These are phyloP conservation scores for Myriosclerotinia duriaeana DNA, from an alignment of 2,329 filamentous ascomycete genomes.

Conservation along the genomic window DNA sequence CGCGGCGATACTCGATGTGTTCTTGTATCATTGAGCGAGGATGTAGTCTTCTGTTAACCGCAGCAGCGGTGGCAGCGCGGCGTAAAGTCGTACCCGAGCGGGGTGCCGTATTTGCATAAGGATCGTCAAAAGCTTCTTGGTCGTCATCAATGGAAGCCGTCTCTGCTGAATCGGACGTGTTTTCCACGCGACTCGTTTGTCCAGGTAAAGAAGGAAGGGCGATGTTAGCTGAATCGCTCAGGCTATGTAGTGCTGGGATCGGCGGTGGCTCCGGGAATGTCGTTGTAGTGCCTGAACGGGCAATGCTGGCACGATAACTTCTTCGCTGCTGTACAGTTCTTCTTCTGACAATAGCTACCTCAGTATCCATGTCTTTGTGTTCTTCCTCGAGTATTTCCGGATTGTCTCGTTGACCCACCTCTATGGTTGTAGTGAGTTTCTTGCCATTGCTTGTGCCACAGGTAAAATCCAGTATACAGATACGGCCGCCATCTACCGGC, in stretches of 20 bases:
- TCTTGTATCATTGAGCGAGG: slow-evolving; percentile 55
- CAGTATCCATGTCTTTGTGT: slow-evolving; percentile 69
- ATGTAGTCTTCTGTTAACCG: slow-evolving; percentile 67
- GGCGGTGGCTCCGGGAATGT: slow-evolving; percentile 29
- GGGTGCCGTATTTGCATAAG: slow-evolving; percentile 71
- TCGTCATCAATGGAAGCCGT: slow-evolving; percentile 38
- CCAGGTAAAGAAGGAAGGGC: slow-evolving; percentile 27
- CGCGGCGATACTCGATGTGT: slow-evolving; percentile 62
- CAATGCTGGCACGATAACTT: slow-evolving; percentile 49
- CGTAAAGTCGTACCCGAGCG: slow-evolving; percentile 69
- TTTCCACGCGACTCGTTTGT: slow-evolving; percentile 30
- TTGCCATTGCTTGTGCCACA: slow-evolving; percentile 58
- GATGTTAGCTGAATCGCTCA: slow-evolving; percentile 29
- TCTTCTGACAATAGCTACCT: slow-evolving; percentile 75
- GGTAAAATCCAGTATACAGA: slow-evolving; percentile 73
- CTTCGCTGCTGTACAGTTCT: slow-evolving; percentile 66
- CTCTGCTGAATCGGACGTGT: slow-evolving; percentile 30
- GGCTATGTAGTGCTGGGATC: slow-evolving; percentile 33
- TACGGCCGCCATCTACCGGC: slow-evolving; percentile 74
- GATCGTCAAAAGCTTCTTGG: slow-evolving; percentile 61
- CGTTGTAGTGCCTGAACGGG: slow-evolving; percentile 50
- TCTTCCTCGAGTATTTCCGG: slow-evolving; percentile 73
- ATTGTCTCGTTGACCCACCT: slow-evolving; percentile 65
- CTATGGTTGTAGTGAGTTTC: slow-evolving; percentile 62
- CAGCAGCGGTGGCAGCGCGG: slow-evolving; percentile 73